These are phyloP conservation scores for Backusella tarrabulga DNA, from an alignment of 192 early-diverging fungal genomes.

Conservation along the genomic window DNA sequence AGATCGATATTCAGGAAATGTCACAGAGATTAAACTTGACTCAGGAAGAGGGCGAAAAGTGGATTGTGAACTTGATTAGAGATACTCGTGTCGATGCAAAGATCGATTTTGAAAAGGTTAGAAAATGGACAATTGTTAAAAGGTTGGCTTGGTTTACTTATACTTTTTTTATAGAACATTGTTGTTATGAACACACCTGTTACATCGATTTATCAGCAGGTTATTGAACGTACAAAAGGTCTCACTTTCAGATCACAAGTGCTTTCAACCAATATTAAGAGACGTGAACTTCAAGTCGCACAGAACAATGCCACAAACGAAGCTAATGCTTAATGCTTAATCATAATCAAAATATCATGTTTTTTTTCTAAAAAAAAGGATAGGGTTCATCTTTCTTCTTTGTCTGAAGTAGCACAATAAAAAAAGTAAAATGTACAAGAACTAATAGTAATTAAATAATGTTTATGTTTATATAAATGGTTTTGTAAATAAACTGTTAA, in stretches of 20 bases:
- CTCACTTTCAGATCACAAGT: conserved; percentile 90
- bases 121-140: not conserved
- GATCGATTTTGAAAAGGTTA: conserved; percentile 87
- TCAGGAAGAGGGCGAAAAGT: conserved; percentile 92
- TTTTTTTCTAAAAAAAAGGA: not conserved
- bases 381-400: not conserved
- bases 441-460: too few relatives aligned
- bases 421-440: not conserved
- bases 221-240: conserved; percentile 92
- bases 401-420: not conserved
- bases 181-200: conserved; percentile 90
- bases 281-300: conserved; percentile 61
- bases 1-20: conserved; percentile 87
- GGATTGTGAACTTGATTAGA: conserved; percentile 96
- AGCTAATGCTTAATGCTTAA: conserved; percentile 17
- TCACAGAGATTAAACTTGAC: conserved; percentile 82
- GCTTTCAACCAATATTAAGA: conserved; percentile 85
- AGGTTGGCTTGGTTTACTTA: not conserved
- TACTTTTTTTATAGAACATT: conserved; percentile 57
- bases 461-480: too few relatives aligned
- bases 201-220: conserved; percentile 89
- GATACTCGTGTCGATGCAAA: conserved; percentile 97
- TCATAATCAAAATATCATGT: not conserved
- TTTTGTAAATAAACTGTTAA: too few relatives aligned
- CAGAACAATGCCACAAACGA: conserved; percentile 17